Percentiles rank a stretch among this genome's conserved stretches.
Conservation (phyloP, 129 eudicot genomes). For the Logfia minima region DNA sequence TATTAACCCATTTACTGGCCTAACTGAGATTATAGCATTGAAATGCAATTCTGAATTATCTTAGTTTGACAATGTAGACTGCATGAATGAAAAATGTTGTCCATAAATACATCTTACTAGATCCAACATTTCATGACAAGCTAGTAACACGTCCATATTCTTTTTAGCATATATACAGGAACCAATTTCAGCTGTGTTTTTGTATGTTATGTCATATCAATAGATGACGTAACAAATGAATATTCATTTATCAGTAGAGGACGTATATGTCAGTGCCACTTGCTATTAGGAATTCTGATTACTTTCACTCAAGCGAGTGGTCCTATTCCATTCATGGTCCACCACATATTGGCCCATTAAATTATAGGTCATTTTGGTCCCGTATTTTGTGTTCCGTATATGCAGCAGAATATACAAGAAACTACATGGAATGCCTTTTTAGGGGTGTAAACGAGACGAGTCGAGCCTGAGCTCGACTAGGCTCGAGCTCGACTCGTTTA, state of each 20-base stretch:
- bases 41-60: background rate
- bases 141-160: too few species aligned
- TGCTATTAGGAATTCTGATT: conserved; percentile 7
- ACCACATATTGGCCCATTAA: background rate
- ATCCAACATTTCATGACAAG: conserved; percentile 5
- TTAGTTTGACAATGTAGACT: background rate
- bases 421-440: background rate
- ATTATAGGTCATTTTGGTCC: conserved; percentile 1
- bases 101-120: background rate
- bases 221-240: conserved; percentile 9
- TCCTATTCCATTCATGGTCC: background rate
- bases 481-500: too few species aligned
- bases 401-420: background rate
- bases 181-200: too few species aligned
- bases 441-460: too few species aligned
- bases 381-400: background rate
- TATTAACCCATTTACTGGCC: background rate
- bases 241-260: conserved; percentile 2
- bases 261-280: conserved; percentile 6
- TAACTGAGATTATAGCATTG: background rate
- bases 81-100: background rate
- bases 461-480: too few species aligned
- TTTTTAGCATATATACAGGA: too few species aligned
- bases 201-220: background rate
- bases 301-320: conserved; percentile 24